Evolutionary conservation across 2,329 filamentous ascomycete species (phyloP).

Genomic region (Alternaria sp.): DNA sequence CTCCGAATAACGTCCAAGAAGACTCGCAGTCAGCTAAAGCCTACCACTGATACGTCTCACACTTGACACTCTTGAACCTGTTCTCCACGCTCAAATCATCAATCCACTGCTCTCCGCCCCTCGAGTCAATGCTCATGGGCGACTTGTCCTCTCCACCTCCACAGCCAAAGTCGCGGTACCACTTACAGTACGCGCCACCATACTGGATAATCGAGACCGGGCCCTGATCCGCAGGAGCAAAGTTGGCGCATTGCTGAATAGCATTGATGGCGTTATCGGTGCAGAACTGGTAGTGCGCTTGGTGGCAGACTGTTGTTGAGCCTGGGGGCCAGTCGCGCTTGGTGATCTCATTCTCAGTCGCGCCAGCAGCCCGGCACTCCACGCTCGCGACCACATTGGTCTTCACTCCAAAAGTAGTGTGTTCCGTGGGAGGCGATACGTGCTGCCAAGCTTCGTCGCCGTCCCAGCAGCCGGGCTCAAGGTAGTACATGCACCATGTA

Average conservation of each 20-base stretch:
- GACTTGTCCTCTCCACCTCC: neutral
- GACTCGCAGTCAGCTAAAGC: neutral
- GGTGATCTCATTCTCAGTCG: neutral
- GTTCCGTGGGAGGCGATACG: neutral
- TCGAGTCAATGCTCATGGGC: neutral
- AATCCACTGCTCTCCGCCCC: neutral
- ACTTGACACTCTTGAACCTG: neutral
- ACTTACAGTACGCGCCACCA: neutral
- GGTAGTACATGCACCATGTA: neutral
- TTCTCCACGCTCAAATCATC: neutral
- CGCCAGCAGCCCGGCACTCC: neutral
- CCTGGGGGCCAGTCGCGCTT: neutral
- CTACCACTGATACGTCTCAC: neutral
- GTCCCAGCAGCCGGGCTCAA: neutral
- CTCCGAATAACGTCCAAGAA: neutral
- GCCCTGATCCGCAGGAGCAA: neutral
- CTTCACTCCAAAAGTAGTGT: neutral
- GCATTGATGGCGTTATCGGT: neutral
- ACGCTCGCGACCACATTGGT: neutral
- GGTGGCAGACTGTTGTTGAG: neutral
- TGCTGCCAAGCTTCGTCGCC: neutral
- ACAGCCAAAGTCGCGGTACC: neutral
- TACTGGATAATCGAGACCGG: neutral
- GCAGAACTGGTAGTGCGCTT: neutral
- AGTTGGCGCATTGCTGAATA: neutral